Percentiles rank a stretch among this genome's conserved stretches.
Evolutionary conservation across 1,284 basidiomycete species (phyloP).

Genomic region (Schizophyllum commune): DNA sequence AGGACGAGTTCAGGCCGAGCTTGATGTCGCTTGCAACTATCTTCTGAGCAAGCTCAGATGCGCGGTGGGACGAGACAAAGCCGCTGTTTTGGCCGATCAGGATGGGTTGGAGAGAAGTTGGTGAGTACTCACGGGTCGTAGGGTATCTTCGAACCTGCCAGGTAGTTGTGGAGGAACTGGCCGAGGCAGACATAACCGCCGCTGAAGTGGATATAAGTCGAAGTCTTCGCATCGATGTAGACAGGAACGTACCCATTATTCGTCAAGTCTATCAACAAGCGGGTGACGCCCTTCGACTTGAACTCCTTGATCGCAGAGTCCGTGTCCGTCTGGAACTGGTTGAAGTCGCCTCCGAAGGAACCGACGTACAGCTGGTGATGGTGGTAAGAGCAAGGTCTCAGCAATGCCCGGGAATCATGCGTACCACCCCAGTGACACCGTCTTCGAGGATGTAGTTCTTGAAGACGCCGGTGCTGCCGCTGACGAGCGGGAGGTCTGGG

Average conservation of each 20-base stretch:
- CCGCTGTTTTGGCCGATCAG: conserved; percentile 26
- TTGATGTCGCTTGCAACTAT: conserved; percentile 45
- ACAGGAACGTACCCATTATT: conserved; percentile 37
- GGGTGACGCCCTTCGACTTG: conserved; percentile 38
- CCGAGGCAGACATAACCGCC: conserved; percentile 57
- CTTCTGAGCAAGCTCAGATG: conserved; percentile 48
- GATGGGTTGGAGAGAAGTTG: not conserved
- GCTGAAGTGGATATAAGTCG: not conserved
- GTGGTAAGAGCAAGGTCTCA: not conserved
- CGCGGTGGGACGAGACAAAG: conserved; percentile 45
- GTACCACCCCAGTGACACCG: conserved; percentile 51
- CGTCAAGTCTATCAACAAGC: conserved; percentile 50
- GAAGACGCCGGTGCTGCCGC: conserved; percentile 46
- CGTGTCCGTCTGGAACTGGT: conserved; percentile 46
- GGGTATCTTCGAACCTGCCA: conserved; percentile 42
- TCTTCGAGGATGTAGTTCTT: conserved; percentile 53
- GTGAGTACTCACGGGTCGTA: conserved; percentile 35
- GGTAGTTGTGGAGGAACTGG: conserved; percentile 49
- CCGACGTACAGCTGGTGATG: conserved; percentile 50
- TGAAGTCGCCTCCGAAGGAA: conserved; percentile 46
- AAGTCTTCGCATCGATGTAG: conserved; percentile 4
- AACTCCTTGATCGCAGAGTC: conserved; percentile 39
- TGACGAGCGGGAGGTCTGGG: conserved; percentile 37
- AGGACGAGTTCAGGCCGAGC: conserved; percentile 27
- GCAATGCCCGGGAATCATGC: conserved; percentile 13